Evolutionary conservation across 352 stramenopile genomes (phyloP).

Genomic region (Phytophthora citrophthora): DNA sequence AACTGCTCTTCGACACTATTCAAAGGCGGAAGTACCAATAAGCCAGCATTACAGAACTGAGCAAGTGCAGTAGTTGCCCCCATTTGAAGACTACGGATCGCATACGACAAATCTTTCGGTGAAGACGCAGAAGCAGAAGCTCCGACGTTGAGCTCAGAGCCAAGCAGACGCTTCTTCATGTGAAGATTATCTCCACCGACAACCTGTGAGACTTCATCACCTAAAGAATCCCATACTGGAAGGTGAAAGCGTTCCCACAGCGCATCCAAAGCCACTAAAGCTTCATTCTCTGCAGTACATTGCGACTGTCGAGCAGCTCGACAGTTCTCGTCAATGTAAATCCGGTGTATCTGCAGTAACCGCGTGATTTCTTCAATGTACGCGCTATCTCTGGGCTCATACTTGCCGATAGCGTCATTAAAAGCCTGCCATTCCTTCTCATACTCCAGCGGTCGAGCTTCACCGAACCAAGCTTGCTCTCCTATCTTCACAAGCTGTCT

Average conservation of each 20-base stretch:
- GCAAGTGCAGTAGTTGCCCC: conserved; percentile 6
- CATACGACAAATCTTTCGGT: conserved; percentile 21
- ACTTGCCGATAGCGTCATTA: conserved; percentile 22
- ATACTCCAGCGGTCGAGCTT: conserved; percentile 16
- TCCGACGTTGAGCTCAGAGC: neutral
- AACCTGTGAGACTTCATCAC: neutral
- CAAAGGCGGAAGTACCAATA: conserved; percentile 15
- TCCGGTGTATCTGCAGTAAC: conserved; percentile 41
- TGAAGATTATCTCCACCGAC: conserved; percentile 29
- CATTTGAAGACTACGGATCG: conserved; percentile 30
- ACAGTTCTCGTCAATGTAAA: conserved; percentile 43
- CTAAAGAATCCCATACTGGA: conserved; percentile 10
- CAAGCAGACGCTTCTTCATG: conserved; percentile 36
- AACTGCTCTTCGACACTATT: conserved; percentile 18
- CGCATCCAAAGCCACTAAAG: conserved; percentile 16
- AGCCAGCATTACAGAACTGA: conserved; percentile 21
- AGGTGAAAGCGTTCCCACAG: conserved; percentile 40
- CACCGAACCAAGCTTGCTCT: conserved; percentile 20
- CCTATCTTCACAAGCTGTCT: conserved; percentile 6
- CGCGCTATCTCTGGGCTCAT: conserved; percentile 14
- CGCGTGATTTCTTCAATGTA: conserved; percentile 22
- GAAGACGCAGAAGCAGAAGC: conserved; percentile 3
- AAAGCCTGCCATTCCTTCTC: conserved; percentile 36
- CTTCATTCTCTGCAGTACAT: conserved; percentile 18
- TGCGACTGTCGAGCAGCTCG: conserved; percentile 6